Base-by-base conservation (phyloP, 768 basidiomycete species). In the Lactarius trivialis region DNA sequence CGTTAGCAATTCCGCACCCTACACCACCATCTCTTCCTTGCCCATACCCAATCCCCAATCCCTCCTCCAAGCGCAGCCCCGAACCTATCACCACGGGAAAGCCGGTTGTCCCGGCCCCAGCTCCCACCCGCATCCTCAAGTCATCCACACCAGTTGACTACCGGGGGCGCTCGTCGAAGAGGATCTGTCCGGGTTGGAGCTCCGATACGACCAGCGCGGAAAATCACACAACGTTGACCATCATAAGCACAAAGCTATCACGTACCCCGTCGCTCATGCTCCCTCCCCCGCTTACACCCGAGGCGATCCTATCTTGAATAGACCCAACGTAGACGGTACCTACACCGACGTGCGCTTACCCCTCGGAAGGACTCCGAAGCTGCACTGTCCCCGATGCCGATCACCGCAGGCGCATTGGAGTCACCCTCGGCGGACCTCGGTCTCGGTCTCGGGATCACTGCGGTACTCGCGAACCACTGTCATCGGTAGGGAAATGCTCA, bases 401-500 rank as follows among this genome's bases (percentile, higher is more conserved):
- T 70, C 90, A 93, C 73, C 89, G 81, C 69, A 80, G 87, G 0
- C 81, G 91, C 34, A 6, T 33, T 96, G 93, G 93, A 85, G 84
- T 26, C 93, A 96, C 73, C 93, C 93, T 5, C 30, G 6, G 30
- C 30, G 30, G 30, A 30, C 6, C 30, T 30, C 30, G 30, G 30
- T 6, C 30, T 30, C 30, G 6, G 30, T 30, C 30, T 30, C 30
- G 6, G 30, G 30, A 30, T 6, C 3, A 30, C 30, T 82, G 93
- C 76, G 72, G 68, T 79, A 59, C 12, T 62, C 15, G 50, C 61
- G 26, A 62, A 62, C 30, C 72, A 83, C 78, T 96, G 39, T 93
- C 93, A 8, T 89, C 86, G 50, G 93, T 63, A 95, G 93, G 93
- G 93, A 95, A 76, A 95, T 95, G 93, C 82, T 93, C 21, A 74